phyloP scores from a whole-genome alignment of 1,139 yeast species.

The Blastobotrys elegans region DNA sequence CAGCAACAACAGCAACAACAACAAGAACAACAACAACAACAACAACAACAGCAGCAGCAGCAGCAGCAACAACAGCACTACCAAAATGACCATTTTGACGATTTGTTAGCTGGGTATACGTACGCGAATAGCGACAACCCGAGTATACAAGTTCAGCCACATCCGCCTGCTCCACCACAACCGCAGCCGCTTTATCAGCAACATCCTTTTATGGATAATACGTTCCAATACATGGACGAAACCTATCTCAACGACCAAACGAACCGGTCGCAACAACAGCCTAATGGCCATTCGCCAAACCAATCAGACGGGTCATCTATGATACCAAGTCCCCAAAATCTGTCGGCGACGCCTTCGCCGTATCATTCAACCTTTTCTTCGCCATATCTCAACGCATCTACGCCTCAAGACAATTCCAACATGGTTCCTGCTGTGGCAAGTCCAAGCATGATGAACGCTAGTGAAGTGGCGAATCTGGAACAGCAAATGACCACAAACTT shows the following conservation, averaged over 20 bases:
- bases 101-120: slow-evolving; percentile 8
- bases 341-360: slow-evolving; percentile 20
- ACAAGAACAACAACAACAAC: background rate
- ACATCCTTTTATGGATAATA: background rate
- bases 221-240: background rate
- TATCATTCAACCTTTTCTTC: slow-evolving; percentile 19
- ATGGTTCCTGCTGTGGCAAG: background rate
- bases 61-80: no score
- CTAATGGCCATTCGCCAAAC: slow-evolving; percentile 17
- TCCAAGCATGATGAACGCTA: background rate
- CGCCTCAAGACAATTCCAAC: slow-evolving; percentile 6
- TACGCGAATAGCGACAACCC: background rate
- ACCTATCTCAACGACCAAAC: slow-evolving; percentile 1
- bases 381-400: slow-evolving; percentile 18
- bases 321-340: slow-evolving; percentile 13
- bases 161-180: background rate
- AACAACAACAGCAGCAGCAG: background rate
- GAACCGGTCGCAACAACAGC: slow-evolving; percentile 6
- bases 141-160: background rate
- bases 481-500: slow-evolving; percentile 24
- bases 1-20: slow-evolving; percentile 6
- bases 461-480: slow-evolving; percentile 18
- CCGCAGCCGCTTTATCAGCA: slow-evolving; percentile 6
- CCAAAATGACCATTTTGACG: slow-evolving; percentile 8
- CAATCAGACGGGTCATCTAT: slow-evolving; percentile 20